These are phyloP conservation scores for Chrysochromulina parva DNA, from an alignment of 78 protist genomes.

Conservation along the genomic window DNA sequence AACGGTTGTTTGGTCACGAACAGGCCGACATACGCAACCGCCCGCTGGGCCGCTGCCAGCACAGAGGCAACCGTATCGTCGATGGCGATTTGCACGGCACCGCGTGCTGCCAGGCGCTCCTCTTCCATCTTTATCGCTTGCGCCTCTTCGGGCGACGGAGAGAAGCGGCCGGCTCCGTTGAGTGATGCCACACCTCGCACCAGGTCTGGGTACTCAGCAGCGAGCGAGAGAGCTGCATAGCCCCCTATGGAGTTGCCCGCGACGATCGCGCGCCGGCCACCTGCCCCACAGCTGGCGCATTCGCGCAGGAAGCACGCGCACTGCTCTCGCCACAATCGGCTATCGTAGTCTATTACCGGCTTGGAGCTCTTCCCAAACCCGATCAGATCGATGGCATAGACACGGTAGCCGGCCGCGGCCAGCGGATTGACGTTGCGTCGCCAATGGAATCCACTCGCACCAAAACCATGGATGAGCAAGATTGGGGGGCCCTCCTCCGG, in stretches of 20 bases:
- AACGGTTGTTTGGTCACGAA: background rate
- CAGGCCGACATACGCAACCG: background rate
- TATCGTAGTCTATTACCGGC: background rate
- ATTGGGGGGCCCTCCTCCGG: background rate
- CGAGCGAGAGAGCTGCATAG: background rate
- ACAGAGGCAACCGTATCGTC: background rate
- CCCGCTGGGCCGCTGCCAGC: background rate
- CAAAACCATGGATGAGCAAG: constrained; percentile 15
- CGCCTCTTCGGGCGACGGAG: background rate
- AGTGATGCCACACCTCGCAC: background rate
- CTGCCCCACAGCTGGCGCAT: background rate
- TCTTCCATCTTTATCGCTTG: background rate
- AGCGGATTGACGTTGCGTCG: background rate
- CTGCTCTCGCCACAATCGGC: background rate
- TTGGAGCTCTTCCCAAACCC: background rate
- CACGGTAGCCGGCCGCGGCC: background rate
- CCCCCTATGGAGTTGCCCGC: constrained; percentile 16
- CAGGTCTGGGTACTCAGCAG: background rate
- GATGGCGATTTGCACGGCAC: background rate
- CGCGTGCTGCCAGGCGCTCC: background rate
- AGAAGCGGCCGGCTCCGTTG: background rate
- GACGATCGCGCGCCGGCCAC: background rate
- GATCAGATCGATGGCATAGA: background rate
- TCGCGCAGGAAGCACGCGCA: background rate
- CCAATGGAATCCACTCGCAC: background rate